Evolutionary conservation across 768 basidiomycete species (phyloP).

Genomic region (Leccinum imitatum): DNA sequence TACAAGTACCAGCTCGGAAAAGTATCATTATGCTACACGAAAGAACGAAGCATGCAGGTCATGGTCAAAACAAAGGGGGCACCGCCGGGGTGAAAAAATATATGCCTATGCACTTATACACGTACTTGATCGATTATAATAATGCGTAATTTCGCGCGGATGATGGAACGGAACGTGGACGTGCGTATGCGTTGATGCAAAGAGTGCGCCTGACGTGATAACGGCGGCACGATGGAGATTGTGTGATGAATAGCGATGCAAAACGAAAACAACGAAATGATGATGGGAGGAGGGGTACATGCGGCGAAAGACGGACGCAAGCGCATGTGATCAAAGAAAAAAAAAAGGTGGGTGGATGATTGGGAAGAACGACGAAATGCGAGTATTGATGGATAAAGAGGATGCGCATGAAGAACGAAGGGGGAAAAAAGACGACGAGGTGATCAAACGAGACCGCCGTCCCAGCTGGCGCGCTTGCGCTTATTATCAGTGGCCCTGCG

Average conservation of each 20-base stretch:
- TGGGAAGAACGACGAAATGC: slow-evolving; percentile 12
- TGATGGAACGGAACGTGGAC: slow-evolving; percentile 1
- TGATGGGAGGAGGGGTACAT: neutral
- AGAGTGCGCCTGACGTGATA: slow-evolving; percentile 10
- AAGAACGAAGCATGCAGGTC: slow-evolving; percentile 7
- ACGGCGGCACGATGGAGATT: slow-evolving; percentile 7
- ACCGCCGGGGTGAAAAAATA: slow-evolving; percentile 16
- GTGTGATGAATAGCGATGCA: slow-evolving; percentile 27
- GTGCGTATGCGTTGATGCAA: slow-evolving; percentile 18
- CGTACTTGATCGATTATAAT: slow-evolving; percentile 31
- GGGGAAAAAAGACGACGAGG: neutral
- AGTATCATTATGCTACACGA: slow-evolving; percentile 9
- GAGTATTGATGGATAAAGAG: slow-evolving; percentile 14
- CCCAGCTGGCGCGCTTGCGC: slow-evolving; percentile 59
- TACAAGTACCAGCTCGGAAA: slow-evolving; percentile 14
- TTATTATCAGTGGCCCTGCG: slow-evolving; percentile 52
- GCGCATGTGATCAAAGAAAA: neutral
- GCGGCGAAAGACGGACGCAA: slow-evolving; percentile 14
- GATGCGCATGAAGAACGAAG: neutral
- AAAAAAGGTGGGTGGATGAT: slow-evolving; percentile 2
- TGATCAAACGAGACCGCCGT: slow-evolving; percentile 39
- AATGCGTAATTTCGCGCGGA: slow-evolving; percentile 21
- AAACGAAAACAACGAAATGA: slow-evolving; percentile 12
- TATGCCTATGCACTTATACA: slow-evolving; percentile 29
- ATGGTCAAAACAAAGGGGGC: slow-evolving; percentile 10